phyloP scores from a whole-genome alignment of 164 flowering plant species.

The Liquidambar formosana region DNA sequence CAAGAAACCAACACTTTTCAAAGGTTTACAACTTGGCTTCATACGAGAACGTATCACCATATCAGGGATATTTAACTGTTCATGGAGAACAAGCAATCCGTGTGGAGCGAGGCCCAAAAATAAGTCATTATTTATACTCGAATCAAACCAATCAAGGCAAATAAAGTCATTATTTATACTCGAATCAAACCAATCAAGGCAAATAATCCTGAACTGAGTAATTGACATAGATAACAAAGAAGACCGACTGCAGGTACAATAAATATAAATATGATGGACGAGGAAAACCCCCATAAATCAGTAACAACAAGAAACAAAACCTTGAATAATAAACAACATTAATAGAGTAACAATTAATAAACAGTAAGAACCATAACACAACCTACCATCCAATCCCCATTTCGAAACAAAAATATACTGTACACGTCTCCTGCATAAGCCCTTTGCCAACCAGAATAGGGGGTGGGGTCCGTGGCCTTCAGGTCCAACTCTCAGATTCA shows the following conservation, averaged over 20 bases:
- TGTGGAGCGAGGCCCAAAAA: no score
- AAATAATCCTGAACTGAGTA: not conserved
- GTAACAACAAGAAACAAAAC: conserved; percentile 13
- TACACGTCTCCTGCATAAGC: conserved; percentile 21
- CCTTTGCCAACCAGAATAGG: conserved; percentile 13
- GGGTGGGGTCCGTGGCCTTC: not conserved
- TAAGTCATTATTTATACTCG: no score
- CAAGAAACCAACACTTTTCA: no score
- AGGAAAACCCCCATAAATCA: conserved; percentile 12
- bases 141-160: no score
- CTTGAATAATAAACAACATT: conserved; percentile 22
- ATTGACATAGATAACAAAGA: not conserved
- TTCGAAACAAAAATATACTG: conserved; percentile 30
- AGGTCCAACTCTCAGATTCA: conserved; percentile 5
- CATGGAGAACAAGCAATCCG: no score
- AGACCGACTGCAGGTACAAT: not conserved
- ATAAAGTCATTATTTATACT: no score
- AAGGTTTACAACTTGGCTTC: no score
- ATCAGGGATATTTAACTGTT: no score
- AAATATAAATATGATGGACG: conserved; percentile 14
- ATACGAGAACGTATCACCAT: no score
- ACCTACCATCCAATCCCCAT: conserved; percentile 23
- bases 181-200: no score
- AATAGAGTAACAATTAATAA: conserved; percentile 11
- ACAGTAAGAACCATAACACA: conserved; percentile 21